Percentiles rank a stretch among this genome's conserved stretches.
Conservation (phyloP, 805 yeast species). For the Suhomyces xylopsoci region DNA sequence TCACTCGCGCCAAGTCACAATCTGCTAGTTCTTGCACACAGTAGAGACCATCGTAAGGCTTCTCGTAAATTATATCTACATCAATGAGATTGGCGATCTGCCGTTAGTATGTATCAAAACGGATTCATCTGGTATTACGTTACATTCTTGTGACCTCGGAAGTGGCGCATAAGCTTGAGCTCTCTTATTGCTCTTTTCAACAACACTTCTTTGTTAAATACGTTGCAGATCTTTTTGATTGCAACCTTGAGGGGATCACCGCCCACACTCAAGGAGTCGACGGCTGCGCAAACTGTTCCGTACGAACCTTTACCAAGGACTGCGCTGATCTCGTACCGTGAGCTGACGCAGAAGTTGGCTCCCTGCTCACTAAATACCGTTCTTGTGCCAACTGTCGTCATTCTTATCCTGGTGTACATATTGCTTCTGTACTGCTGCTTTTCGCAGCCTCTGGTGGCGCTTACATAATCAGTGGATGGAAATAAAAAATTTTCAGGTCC, state of each 20-base stretch:
- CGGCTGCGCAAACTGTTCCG: conserved; percentile 79
- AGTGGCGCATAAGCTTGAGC: conserved; percentile 72
- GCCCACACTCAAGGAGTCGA: conserved; percentile 35
- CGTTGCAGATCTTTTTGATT: conserved; percentile 73
- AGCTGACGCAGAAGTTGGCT: conserved; percentile 60
- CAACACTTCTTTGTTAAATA: conserved; percentile 63
- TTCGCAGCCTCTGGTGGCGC: conserved; percentile 1
- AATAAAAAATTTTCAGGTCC: not conserved
- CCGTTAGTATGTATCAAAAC: conserved; percentile 14
- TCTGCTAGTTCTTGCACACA: conserved; percentile 86
- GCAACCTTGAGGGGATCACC: conserved; percentile 48
- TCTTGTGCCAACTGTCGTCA: not conserved
- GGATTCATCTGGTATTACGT: conserved; percentile 7
- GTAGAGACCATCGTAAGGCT: conserved; percentile 82
- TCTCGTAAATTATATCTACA: conserved; percentile 60
- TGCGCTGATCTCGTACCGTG: conserved; percentile 54
- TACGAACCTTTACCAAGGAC: conserved; percentile 82
- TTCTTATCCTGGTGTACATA: not conserved
- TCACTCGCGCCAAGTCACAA: conserved; percentile 77
- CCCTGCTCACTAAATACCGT: conserved; percentile 28
- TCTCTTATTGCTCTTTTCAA: conserved; percentile 82
- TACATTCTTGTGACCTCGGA: conserved; percentile 80
- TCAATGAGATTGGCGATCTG: conserved; percentile 70
- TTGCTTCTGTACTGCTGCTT: not conserved
- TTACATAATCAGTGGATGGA: not conserved